phyloP scores from a whole-genome alignment of 805 yeast species.

The Wickerhamomyces sydowiorum region DNA sequence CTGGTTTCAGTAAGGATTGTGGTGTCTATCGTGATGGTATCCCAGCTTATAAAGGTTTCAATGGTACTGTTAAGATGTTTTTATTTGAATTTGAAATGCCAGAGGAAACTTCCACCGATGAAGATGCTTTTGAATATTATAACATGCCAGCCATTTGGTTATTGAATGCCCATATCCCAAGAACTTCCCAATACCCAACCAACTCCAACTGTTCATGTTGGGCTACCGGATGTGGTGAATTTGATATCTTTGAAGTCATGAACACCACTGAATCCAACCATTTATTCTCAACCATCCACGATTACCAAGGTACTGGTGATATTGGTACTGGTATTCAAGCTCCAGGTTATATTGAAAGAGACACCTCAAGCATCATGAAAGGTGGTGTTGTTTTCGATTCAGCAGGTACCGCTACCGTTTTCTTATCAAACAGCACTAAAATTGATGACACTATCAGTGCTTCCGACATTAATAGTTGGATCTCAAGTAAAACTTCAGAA shows the following conservation, averaged over 20 bases:
- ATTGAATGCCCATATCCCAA: conserved; percentile 64
- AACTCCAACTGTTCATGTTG: conserved; percentile 68
- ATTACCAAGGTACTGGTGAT: conserved; percentile 65
- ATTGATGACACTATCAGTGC: conserved; percentile 42
- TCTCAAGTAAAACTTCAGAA: conserved; percentile 26
- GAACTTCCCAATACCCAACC: conserved; percentile 65
- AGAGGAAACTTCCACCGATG: conserved; percentile 36
- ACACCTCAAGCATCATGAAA: conserved; percentile 42
- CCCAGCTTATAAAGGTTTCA: conserved; percentile 69
- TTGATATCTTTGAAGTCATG: conserved; percentile 71
- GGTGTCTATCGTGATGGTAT: conserved; percentile 73
- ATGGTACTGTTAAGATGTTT: conserved; percentile 65
- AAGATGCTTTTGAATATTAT: conserved; percentile 26
- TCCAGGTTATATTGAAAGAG: conserved; percentile 52
- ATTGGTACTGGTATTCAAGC: conserved; percentile 56
- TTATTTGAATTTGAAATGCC: conserved; percentile 69
- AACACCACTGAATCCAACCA: conserved; percentile 51
- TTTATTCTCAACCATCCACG: conserved; percentile 66
- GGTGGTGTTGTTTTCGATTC: conserved; percentile 72
- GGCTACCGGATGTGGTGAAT: conserved; percentile 77
- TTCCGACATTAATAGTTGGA: conserved; percentile 39
- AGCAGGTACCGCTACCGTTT: conserved; percentile 56
- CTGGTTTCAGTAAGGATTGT: conserved; percentile 54
- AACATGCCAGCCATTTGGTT: conserved; percentile 79
- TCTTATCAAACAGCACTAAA: conserved; percentile 47